Conservation (phyloP, 2,329 filamentous ascomycete species). For the Daldinia eschscholtzii region DNA sequence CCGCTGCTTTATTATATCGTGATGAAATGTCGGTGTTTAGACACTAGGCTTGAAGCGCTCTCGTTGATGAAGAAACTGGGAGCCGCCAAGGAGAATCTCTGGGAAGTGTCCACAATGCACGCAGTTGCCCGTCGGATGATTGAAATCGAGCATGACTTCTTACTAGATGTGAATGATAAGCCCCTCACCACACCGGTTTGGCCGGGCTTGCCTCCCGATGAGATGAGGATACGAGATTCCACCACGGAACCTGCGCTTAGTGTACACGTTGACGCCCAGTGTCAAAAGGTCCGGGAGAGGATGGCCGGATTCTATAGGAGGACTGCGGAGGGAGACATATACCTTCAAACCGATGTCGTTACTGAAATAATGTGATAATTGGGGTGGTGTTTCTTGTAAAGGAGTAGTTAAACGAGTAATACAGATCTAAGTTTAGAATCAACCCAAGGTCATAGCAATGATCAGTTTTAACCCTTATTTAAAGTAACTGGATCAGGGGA, state of each 20-base stretch:
- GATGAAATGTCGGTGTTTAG: slow-evolving; percentile 57
- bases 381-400: neutral
- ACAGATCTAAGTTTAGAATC: neutral
- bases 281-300: slow-evolving; percentile 37
- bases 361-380: slow-evolving; percentile 26
- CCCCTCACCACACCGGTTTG: slow-evolving; percentile 37
- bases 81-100: slow-evolving; percentile 53
- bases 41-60: slow-evolving; percentile 53
- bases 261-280: slow-evolving; percentile 32
- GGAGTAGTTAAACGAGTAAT: neutral
- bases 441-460: neutral
- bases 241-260: slow-evolving; percentile 27
- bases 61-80: slow-evolving; percentile 51
- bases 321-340: slow-evolving; percentile 42
- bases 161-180: slow-evolving; percentile 45
- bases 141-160: slow-evolving; percentile 57
- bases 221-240: slow-evolving; percentile 47
- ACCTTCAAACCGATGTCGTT: slow-evolving; percentile 46
- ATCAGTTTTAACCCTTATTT: neutral
- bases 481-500: neutral
- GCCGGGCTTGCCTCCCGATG: slow-evolving; percentile 48
- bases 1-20: slow-evolving; percentile 56
- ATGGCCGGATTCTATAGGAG: slow-evolving; percentile 46
- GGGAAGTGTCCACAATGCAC: slow-evolving; percentile 54
- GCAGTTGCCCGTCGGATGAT: slow-evolving; percentile 52